A percentile compares a stretch with the other conserved stretches of the same genome.
Conservation (phyloP, 2,329 filamentous ascomycete genomes). For the Didymellaceae sp. region DNA sequence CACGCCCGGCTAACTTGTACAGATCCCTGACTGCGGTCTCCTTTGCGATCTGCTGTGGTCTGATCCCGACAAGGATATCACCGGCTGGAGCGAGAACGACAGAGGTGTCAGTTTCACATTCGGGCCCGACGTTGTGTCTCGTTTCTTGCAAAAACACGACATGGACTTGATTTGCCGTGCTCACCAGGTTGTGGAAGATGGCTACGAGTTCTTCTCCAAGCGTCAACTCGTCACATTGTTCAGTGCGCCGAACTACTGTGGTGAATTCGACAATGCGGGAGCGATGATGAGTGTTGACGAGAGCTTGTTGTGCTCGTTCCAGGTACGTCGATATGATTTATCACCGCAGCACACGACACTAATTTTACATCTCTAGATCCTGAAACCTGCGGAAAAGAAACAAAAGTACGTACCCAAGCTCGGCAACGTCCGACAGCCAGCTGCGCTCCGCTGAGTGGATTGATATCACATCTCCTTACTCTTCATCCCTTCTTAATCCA, state of each 20-base stretch:
- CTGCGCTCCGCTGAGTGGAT: constrained; percentile 72
- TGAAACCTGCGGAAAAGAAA: constrained; percentile 99
- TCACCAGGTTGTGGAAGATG: constrained; percentile 98
- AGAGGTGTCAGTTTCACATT: constrained; percentile 99
- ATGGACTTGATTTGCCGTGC: constrained; percentile 99
- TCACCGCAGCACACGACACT: constrained; percentile 15
- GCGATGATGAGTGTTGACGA: constrained; percentile 99
- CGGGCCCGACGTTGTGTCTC: constrained; percentile 93
- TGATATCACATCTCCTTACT: too few relatives aligned
- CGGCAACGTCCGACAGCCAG: constrained; percentile 72
- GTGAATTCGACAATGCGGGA: constrained; percentile 98
- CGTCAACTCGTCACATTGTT: constrained; percentile 96
- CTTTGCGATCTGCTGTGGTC: constrained; percentile 98
- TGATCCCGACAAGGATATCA: constrained; percentile 98
- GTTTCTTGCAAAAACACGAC: constrained; percentile 98
- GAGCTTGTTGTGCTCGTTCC: constrained; percentile 97
- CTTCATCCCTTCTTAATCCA: background rate
- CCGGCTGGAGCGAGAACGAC: constrained; percentile 98
- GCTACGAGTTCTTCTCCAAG: constrained; percentile 99
- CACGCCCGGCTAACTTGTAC: constrained; percentile 48
- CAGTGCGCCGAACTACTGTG: constrained; percentile 98
- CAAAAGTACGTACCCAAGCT: constrained; percentile 96
- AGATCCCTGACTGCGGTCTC: constrained; percentile 98
- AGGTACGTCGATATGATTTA: constrained; percentile 63
- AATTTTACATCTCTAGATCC: constrained; percentile 66